These are phyloP conservation scores for Chalciporus piperatus DNA, from an alignment of 768 basidiomycete species.

Conservation along the genomic window DNA sequence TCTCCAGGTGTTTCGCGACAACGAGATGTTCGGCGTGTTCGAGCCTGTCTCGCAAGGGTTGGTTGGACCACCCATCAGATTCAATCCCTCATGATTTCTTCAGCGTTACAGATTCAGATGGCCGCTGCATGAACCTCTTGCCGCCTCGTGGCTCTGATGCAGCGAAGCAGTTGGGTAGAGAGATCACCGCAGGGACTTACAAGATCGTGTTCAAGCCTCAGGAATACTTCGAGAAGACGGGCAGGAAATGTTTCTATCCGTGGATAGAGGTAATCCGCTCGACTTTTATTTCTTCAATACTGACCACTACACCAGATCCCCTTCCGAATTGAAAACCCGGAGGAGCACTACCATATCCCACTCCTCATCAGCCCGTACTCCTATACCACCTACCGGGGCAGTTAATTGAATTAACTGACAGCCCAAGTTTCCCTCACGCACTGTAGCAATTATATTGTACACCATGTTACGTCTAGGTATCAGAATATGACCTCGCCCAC, in stretches of 20 bases:
- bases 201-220: constrained; percentile 85
- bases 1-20: constrained; percentile 51
- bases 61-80: constrained; percentile 7
- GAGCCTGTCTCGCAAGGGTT: constrained; percentile 62
- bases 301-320: constrained; percentile 54
- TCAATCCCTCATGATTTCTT: background rate
- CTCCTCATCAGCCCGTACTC: constrained; percentile 90
- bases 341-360: constrained; percentile 89
- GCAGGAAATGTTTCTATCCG: constrained; percentile 79
- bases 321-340: constrained; percentile 67
- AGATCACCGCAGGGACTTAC: constrained; percentile 56
- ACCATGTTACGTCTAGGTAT: background rate
- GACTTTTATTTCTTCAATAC: constrained; percentile 5
- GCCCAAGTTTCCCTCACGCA: background rate
- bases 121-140: constrained; percentile 77
- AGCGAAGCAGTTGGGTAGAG: constrained; percentile 39
- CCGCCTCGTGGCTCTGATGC: constrained; percentile 49
- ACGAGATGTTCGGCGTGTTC: constrained; percentile 44
- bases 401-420: constrained; percentile 36
- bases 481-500: constrained; percentile 4
- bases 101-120: constrained; percentile 78
- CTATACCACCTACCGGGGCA: constrained; percentile 92
- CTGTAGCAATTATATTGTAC: constrained; percentile 5
- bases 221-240: constrained; percentile 69
- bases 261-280: constrained; percentile 71